Evolutionary conservation across 805 yeast species (phyloP).

Genomic region (Zygosaccharomyces lentus): DNA sequence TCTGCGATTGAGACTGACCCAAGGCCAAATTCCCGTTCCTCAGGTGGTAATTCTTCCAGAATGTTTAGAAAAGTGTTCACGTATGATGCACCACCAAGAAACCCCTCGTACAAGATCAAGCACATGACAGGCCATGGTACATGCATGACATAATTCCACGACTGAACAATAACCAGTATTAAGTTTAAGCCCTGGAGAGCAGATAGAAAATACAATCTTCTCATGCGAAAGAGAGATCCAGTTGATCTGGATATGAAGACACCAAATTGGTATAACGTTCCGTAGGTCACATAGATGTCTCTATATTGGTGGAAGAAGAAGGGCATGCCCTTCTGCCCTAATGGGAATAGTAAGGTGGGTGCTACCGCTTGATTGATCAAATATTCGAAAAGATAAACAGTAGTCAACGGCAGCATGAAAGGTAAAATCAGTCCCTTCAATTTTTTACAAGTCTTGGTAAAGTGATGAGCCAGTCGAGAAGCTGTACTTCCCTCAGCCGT

Average conservation of each 20-base stretch:
- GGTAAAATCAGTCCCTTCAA: constrained; percentile 50
- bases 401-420: constrained; percentile 76
- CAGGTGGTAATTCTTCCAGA: constrained; percentile 48
- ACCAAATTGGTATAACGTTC: constrained; percentile 85
- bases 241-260: constrained; percentile 90
- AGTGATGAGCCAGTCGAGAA: constrained; percentile 16
- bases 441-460: constrained; percentile 27
- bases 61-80: constrained; percentile 83
- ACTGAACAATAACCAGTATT: constrained; percentile 54
- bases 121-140: constrained; percentile 58
- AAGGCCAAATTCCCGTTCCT: constrained; percentile 69
- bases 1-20: constrained; percentile 84
- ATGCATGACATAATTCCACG: constrained; percentile 54
- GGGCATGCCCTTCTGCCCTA: constrained; percentile 39
- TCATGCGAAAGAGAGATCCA: constrained; percentile 57
- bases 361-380: constrained; percentile 87
- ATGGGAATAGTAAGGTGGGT: constrained; percentile 79
- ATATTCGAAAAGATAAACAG: constrained; percentile 85
- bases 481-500: constrained; percentile 4
- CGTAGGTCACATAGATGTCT: constrained; percentile 88
- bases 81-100: constrained; percentile 86
- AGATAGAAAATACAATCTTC: constrained; percentile 56
- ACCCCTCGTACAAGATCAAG: constrained; percentile 78
- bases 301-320: constrained; percentile 69
- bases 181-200: constrained; percentile 65